Evolutionary conservation across 352 stramenopile species (phyloP).

Genomic region (Phytophthora cryptogea): DNA sequence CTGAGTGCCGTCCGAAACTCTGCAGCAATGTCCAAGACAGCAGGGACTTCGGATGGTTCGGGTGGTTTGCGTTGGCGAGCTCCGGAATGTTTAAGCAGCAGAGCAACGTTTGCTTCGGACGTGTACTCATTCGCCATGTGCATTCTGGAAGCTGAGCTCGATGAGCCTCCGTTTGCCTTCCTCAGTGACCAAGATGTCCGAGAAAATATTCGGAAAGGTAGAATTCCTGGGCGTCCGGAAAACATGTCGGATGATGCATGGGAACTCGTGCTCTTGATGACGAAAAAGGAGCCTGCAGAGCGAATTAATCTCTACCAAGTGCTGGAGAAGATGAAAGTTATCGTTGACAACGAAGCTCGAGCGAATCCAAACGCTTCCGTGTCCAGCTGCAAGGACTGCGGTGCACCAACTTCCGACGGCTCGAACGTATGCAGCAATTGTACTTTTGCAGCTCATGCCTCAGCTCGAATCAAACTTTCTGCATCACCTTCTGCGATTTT

Average conservation of each 20-base stretch:
- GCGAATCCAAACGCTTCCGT: background rate
- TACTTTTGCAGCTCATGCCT: background rate
- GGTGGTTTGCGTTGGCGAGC: constrained; percentile 28
- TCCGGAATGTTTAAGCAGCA: constrained; percentile 30
- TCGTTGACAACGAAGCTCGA: background rate
- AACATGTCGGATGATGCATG: constrained; percentile 19
- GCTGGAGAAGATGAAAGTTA: constrained; percentile 1
- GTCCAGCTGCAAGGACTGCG: background rate
- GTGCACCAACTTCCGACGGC: background rate
- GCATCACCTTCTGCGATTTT: background rate
- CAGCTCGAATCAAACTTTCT: background rate
- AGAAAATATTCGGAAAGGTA: constrained; percentile 12
- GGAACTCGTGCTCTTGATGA: constrained; percentile 25
- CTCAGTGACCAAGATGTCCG: constrained; percentile 15
- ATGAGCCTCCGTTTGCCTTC: constrained; percentile 26
- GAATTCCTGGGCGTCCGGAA: constrained; percentile 12
- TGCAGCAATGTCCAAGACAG: constrained; percentile 1
- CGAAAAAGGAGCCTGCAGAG: background rate
- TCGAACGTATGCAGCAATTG: background rate
- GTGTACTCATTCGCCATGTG: constrained; percentile 44
- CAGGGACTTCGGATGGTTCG: background rate
- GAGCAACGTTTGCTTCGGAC: constrained; percentile 28
- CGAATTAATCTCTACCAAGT: background rate
- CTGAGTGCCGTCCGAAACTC: background rate
- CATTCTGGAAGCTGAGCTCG: constrained; percentile 30